Evolutionary conservation across 2,329 filamentous ascomycete species (phyloP).

Genomic region (Trichoderma lentiforme): DNA sequence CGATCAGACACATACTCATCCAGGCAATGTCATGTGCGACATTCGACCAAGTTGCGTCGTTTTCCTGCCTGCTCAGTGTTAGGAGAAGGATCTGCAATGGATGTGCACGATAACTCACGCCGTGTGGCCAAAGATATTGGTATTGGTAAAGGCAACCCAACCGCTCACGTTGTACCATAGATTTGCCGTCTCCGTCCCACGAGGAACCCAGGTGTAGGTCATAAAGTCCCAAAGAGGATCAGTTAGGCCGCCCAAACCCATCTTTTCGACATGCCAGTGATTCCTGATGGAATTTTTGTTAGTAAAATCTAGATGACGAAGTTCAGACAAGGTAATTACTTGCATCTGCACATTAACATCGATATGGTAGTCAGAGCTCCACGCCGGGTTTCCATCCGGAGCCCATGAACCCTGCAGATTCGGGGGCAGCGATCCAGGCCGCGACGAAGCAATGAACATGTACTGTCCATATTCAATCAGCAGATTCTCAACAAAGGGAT

Average conservation of each 20-base stretch:
- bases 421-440: constrained; percentile 49
- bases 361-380: constrained; percentile 56
- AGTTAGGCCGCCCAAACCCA: constrained; percentile 46
- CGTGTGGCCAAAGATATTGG: constrained; percentile 58
- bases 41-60: constrained; percentile 9
- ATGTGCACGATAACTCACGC: constrained; percentile 21
- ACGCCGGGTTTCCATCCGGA: constrained; percentile 35
- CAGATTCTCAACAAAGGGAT: constrained; percentile 51
- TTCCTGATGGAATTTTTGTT: constrained; percentile 36
- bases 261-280: constrained; percentile 54
- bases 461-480: constrained; percentile 53
- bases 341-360: constrained; percentile 58
- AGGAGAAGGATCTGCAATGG: not conserved
- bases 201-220: constrained; percentile 49
- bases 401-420: constrained; percentile 59
- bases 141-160: constrained; percentile 56
- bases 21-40: constrained; percentile 12
- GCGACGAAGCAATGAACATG: constrained; percentile 53
- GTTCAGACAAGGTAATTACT: not conserved
- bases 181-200: constrained; percentile 52
- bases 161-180: constrained; percentile 53
- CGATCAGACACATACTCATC: constrained; percentile 36
- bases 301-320: not conserved
- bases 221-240: constrained; percentile 52
- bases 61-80: constrained; percentile 1